These are phyloP conservation scores for Cercospora nicotianae DNA, from an alignment of 2,329 filamentous ascomycete species.

Conservation along the genomic window DNA sequence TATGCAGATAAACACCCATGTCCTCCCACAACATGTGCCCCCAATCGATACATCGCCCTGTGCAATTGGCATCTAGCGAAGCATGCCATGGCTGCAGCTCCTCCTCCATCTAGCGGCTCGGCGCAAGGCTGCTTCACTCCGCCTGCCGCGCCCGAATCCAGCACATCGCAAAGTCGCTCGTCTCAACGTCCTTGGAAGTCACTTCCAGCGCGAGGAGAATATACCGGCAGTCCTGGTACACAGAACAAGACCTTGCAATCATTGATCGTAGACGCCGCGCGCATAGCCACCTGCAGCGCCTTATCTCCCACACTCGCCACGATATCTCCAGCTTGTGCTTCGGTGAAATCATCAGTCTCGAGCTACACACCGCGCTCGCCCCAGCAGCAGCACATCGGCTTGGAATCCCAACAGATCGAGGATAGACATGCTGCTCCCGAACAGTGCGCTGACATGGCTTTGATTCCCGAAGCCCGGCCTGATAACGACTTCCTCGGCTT, in stretches of 20 bases:
- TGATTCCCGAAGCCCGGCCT: slow-evolving; percentile 28
- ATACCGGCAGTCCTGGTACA: not conserved
- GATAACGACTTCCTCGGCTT: slow-evolving; percentile 41
- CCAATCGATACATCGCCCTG: not conserved
- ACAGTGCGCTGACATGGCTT: not conserved
- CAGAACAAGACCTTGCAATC: not conserved
- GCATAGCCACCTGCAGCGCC: not conserved
- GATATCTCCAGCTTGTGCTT: not conserved
- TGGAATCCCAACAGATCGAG: not conserved
- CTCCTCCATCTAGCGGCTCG: slow-evolving; percentile 3
- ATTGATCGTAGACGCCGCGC: not conserved
- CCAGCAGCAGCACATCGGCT: not conserved
- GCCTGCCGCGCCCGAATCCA: not conserved
- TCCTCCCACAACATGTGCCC: not conserved
- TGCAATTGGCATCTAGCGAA: slow-evolving; percentile 1
- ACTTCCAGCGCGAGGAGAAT: not conserved
- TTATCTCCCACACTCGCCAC: not conserved
- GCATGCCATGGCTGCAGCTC: slow-evolving; percentile 4
- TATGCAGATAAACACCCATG: not conserved
- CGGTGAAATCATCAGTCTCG: not conserved
- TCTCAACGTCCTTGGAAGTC: not conserved
- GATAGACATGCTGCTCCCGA: not conserved
- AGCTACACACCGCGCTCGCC: not conserved
- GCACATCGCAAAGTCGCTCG: not conserved
- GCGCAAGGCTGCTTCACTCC: slow-evolving; percentile 2